Evolutionary conservation across 768 basidiomycete genomes (phyloP).

Genomic region (Panaeolus papilionaceus): DNA sequence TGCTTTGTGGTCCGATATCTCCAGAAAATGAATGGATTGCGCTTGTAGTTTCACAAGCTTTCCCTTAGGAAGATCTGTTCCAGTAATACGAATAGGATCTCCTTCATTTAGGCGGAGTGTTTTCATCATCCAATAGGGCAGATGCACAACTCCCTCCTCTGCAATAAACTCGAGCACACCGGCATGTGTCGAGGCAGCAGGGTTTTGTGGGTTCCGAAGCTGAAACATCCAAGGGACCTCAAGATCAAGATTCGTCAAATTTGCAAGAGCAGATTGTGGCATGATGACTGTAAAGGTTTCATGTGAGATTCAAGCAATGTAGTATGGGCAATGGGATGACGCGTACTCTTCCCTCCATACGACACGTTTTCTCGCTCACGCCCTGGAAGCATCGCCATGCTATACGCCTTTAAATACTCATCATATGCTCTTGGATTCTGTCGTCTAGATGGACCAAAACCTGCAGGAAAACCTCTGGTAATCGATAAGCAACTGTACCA

Average conservation of each 20-base stretch:
- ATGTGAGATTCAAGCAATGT: conserved; percentile 20
- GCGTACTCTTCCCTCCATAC: conserved; percentile 94
- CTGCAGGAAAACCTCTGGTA: conserved; percentile 58
- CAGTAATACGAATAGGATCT: conserved; percentile 92
- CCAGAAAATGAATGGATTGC: conserved; percentile 92
- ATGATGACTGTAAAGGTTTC: conserved; percentile 76
- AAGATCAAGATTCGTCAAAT: conserved; percentile 85
- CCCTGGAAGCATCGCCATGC: conserved; percentile 91
- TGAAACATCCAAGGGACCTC: conserved; percentile 97
- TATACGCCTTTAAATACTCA: conserved; percentile 94
- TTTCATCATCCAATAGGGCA: conserved; percentile 99
- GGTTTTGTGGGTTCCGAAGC: conserved; percentile 88
- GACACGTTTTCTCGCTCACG: conserved; percentile 89
- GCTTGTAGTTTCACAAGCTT: conserved; percentile 97
- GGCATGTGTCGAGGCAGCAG: conserved; percentile 87
- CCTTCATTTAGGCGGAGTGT: conserved; percentile 92
- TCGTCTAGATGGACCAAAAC: conserved; percentile 53
- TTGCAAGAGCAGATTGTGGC: conserved; percentile 94
- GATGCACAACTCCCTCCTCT: conserved; percentile 92
- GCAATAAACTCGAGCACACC: conserved; percentile 99
- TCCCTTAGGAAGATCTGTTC: conserved; percentile 88
- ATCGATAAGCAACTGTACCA: conserved; percentile 19
- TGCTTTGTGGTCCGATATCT: conserved; percentile 97
- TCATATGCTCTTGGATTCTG: conserved; percentile 81
- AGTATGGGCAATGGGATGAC: conserved; percentile 26